phyloP scores from a whole-genome alignment of 345 rosid species.

The Citrus hindsii region DNA sequence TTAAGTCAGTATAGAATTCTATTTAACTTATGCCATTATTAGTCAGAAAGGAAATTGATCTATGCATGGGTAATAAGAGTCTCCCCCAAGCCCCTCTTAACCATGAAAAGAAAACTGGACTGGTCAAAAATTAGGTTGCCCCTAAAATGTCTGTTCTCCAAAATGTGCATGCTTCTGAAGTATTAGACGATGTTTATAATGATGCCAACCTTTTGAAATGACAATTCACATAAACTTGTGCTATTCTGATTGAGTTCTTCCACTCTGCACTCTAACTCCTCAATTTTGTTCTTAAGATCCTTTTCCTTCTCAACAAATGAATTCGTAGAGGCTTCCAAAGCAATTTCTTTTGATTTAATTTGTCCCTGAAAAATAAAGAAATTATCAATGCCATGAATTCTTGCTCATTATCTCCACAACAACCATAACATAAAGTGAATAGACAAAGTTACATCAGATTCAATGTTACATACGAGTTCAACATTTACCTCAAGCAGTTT shows the following conservation, averaged over 20 bases:
- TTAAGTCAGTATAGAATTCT: not conserved
- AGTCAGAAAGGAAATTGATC: not conserved
- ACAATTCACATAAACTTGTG: slow-evolving; percentile 12
- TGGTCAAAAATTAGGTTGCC: not conserved
- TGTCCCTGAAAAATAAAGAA: slow-evolving; percentile 49
- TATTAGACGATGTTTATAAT: not conserved
- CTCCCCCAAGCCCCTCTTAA: not conserved
- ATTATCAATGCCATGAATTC: not conserved
- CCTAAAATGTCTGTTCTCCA: not conserved
- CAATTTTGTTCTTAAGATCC: slow-evolving; percentile 45
- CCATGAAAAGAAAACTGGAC: not conserved
- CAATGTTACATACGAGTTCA: not conserved
- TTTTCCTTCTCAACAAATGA: slow-evolving; percentile 59
- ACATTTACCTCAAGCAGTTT: slow-evolving; percentile 61
- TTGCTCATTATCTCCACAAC: not conserved
- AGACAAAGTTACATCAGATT: not conserved
- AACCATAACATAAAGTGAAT: not conserved
- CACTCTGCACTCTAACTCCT: slow-evolving; percentile 52
- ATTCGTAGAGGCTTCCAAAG: slow-evolving; percentile 48
- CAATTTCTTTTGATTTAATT: slow-evolving; percentile 57
- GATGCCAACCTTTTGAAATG: slow-evolving; percentile 37
- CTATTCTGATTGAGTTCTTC: slow-evolving; percentile 39
- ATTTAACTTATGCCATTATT: not conserved
- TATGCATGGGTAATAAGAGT: not conserved
- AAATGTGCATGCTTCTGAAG: not conserved